A percentile compares a stretch with the other conserved stretches of the same genome.
Conservation (phyloP, 164 flowering plant species). For the Macadamia tetraphylla region DNA sequence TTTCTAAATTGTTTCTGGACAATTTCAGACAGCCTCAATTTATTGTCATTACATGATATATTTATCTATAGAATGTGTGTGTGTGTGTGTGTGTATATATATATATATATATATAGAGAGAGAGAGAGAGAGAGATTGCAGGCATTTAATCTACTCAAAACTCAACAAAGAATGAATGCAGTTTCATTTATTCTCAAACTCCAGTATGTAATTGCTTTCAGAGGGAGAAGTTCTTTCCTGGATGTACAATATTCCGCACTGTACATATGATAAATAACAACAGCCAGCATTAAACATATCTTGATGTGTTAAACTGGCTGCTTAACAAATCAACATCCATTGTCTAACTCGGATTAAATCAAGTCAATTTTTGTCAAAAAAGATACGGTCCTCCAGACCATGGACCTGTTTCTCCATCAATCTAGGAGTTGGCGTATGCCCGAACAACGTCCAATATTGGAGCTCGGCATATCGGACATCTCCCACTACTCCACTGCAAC, state of each 20-base stretch:
- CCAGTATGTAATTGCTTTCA: too few relatives aligned
- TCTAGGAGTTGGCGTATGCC: slow-evolving; percentile 35
- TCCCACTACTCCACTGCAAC: slow-evolving; percentile 67
- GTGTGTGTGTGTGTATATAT: too few relatives aligned
- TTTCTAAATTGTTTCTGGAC: too few relatives aligned
- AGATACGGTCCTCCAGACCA: slow-evolving; percentile 27
- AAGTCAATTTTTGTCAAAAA: background rate
- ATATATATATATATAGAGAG: too few relatives aligned
- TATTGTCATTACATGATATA: too few relatives aligned
- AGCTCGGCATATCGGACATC: slow-evolving; percentile 77
- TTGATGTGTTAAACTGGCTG: slow-evolving; percentile 2
- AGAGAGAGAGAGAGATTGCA: too few relatives aligned
- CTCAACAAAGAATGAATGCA: too few relatives aligned
- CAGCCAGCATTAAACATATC: background rate
- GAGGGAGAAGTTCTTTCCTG: slow-evolving; percentile 1
- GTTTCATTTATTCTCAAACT: too few relatives aligned
- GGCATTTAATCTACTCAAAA: too few relatives aligned
- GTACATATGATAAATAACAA: slow-evolving; percentile 5
- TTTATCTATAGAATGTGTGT: too few relatives aligned
- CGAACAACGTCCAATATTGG: slow-evolving; percentile 77
- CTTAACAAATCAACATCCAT: background rate
- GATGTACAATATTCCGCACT: background rate
- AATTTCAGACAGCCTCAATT: too few relatives aligned
- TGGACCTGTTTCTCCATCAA: slow-evolving; percentile 24
- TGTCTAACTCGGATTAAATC: background rate